These are phyloP conservation scores for Lichtheimia ramosa DNA, from an alignment of 371 early-diverging fungal species.

Conservation along the genomic window DNA sequence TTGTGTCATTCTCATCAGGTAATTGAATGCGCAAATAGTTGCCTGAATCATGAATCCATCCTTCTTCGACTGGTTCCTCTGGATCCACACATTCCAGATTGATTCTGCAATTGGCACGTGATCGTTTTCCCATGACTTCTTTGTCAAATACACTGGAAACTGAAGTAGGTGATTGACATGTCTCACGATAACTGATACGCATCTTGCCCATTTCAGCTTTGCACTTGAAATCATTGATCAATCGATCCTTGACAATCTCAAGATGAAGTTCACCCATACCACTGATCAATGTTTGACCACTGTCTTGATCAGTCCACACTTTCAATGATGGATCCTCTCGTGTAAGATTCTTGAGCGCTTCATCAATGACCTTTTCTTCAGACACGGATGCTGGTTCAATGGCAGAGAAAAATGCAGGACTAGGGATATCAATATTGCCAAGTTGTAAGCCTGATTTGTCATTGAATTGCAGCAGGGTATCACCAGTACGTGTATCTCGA, in stretches of 20 bases:
- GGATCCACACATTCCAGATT: slow-evolving; percentile 49
- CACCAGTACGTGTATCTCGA: slow-evolving; percentile 89
- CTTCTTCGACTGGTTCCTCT: slow-evolving; percentile 25
- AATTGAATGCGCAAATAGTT: slow-evolving; percentile 17
- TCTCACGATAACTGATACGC: slow-evolving; percentile 88
- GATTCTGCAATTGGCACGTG: slow-evolving; percentile 63
- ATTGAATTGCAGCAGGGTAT: slow-evolving; percentile 75
- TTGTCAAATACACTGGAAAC: slow-evolving; percentile 55
- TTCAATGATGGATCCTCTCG: slow-evolving; percentile 92
- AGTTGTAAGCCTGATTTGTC: slow-evolving; percentile 61
- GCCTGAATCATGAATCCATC: slow-evolving; percentile 28
- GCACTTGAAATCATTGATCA: slow-evolving; percentile 78
- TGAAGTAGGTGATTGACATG: slow-evolving; percentile 44
- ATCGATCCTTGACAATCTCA: slow-evolving; percentile 84
- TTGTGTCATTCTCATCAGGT: slow-evolving; percentile 14
- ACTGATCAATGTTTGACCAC: slow-evolving; percentile 87
- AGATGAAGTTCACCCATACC: slow-evolving; percentile 98
- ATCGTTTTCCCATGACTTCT: slow-evolving; percentile 74
- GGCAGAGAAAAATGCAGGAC: slow-evolving; percentile 89
- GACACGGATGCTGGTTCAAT: slow-evolving; percentile 77
- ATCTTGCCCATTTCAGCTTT: slow-evolving; percentile 84
- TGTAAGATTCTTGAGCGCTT: slow-evolving; percentile 73
- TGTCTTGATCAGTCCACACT: slow-evolving; percentile 76
- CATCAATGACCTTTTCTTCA: slow-evolving; percentile 76
- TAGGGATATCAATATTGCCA: slow-evolving; percentile 80